These are phyloP conservation scores for Fraxinus latifolia DNA, from an alignment of 305 asterid species.

Conservation along the genomic window DNA sequence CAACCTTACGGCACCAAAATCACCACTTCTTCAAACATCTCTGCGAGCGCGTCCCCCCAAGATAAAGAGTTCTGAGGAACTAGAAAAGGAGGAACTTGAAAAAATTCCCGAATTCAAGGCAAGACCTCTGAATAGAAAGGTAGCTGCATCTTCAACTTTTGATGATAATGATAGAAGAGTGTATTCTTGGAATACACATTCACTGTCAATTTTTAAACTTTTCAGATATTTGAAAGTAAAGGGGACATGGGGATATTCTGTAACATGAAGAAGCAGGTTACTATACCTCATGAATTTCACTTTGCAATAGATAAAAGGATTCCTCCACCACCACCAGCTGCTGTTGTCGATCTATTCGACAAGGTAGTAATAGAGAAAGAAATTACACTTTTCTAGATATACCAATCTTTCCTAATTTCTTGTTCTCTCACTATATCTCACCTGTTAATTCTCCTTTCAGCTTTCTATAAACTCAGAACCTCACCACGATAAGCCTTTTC, in stretches of 20 bases:
- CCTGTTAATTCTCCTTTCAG: constrained; percentile 32
- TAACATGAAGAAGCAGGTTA: constrained; percentile 70
- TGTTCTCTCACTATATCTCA: neutral
- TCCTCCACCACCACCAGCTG: constrained; percentile 51
- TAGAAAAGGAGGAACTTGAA: constrained; percentile 70
- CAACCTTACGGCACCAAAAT: constrained; percentile 73
- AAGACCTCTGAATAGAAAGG: constrained; percentile 87
- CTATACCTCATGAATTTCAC: constrained; percentile 81
- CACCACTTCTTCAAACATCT: constrained; percentile 76
- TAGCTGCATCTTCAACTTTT: constrained; percentile 18
- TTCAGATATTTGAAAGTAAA: constrained; percentile 89
- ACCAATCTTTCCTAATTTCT: neutral
- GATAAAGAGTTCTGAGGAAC: constrained; percentile 64
- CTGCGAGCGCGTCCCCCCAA: constrained; percentile 81
- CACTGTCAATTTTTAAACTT: neutral
- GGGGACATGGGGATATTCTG: constrained; percentile 81
- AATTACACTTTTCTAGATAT: neutral
- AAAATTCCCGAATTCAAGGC: constrained; percentile 82
- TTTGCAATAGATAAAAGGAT: constrained; percentile 81
- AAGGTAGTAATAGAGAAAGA: constrained; percentile 39
- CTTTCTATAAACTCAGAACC: constrained; percentile 69
- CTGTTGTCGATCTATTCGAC: constrained; percentile 69
- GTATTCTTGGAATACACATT: neutral
- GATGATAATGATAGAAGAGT: neutral
- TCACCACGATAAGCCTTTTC: constrained; percentile 57